Evolutionary conservation across 2,329 filamentous ascomycete species (phyloP).

Genomic region (Xylaria digitata): DNA sequence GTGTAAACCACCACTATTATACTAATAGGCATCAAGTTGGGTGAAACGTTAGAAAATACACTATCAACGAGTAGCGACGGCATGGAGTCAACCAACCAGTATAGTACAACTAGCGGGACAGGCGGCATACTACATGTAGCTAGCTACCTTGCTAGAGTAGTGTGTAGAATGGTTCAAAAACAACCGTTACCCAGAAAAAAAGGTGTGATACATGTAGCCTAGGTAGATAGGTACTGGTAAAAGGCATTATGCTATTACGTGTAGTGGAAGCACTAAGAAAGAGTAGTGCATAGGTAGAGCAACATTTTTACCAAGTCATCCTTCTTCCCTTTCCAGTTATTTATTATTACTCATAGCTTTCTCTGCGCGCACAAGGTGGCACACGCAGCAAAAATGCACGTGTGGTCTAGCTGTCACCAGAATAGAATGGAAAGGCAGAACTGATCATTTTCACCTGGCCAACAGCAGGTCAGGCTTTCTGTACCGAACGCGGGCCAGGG

Average conservation of each 20-base stretch:
- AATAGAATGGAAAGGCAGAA: slow-evolving; percentile 25
- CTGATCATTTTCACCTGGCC: slow-evolving; percentile 6
- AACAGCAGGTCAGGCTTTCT: slow-evolving; percentile 1
- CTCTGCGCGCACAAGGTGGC: slow-evolving; percentile 16
- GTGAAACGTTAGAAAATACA: background rate
- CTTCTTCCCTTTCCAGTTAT: background rate
- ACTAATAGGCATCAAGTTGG: background rate
- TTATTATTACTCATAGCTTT: background rate
- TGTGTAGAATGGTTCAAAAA: background rate
- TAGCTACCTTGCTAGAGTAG: too few species aligned
- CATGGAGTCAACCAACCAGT: background rate
- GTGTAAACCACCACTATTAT: background rate
- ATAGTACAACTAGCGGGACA: too few species aligned
- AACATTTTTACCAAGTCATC: background rate
- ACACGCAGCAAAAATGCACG: slow-evolving; percentile 25
- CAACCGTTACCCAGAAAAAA: background rate
- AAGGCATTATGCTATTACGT: background rate
- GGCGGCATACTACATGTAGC: too few species aligned
- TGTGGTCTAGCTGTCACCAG: slow-evolving; percentile 9
- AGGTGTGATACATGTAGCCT: slow-evolving; percentile 13
- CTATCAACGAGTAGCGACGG: background rate
- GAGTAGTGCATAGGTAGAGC: too few species aligned
- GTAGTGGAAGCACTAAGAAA: slow-evolving; percentile 6
- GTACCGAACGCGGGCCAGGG: slow-evolving; percentile 10
- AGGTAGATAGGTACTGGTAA: background rate